Conservation (phyloP, 2,329 filamentous ascomycete species). For the Thelonectria olida region DNA sequence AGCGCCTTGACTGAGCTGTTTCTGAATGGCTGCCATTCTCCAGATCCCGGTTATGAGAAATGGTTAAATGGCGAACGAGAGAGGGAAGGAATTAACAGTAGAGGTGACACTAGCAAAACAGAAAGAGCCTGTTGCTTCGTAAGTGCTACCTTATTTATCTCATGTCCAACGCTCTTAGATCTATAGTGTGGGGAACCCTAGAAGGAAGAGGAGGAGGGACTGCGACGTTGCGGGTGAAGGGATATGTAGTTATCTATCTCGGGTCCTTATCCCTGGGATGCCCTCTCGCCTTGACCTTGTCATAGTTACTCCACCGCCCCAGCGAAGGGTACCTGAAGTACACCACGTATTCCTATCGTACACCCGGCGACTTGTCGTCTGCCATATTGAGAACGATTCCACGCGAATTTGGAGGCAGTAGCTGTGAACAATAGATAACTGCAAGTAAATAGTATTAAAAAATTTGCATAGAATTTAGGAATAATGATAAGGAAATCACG, state of each 20-base stretch:
- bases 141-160: not conserved
- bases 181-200: not conserved
- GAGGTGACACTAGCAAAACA: too few relatives aligned
- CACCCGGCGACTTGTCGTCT: not conserved
- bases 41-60: not conserved
- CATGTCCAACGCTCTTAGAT: not conserved
- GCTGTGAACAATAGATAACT: too few relatives aligned
- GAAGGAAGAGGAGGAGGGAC: not conserved
- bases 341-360: not conserved
- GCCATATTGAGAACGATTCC: too few relatives aligned
- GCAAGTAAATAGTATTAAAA: too few relatives aligned
- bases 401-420: too few relatives aligned
- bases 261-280: not conserved
- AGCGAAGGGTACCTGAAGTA: not conserved
- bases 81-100: too few relatives aligned
- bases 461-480: too few relatives aligned
- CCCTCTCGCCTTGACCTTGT: not conserved
- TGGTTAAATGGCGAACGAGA: not conserved
- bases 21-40: slow-evolving; percentile 8
- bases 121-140: not conserved
- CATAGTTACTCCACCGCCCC: not conserved
- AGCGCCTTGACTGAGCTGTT: slow-evolving; percentile 7
- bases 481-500: too few relatives aligned
- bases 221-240: not conserved
- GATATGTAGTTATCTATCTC: not conserved